Conservation (phyloP, 345 rosid species). For the Populus tremula region DNA sequence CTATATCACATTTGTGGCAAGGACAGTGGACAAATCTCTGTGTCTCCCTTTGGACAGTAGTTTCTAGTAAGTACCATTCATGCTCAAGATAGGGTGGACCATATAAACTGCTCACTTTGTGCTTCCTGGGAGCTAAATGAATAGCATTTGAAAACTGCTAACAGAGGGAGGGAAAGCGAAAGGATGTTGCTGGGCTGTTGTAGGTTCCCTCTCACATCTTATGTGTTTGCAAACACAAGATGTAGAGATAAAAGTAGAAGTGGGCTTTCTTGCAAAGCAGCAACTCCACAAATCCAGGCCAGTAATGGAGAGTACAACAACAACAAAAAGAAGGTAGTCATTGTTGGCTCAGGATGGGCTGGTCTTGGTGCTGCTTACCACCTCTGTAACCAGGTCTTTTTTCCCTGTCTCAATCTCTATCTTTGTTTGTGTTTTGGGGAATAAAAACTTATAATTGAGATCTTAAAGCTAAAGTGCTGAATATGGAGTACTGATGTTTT, state of each 20-base stretch:
- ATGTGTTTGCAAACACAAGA: background rate
- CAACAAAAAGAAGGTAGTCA: conserved; percentile 37
- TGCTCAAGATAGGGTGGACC: too few relatives aligned
- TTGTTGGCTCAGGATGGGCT: conserved; percentile 69
- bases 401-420: too few relatives aligned
- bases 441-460: background rate
- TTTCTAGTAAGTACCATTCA: too few relatives aligned
- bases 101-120: too few relatives aligned
- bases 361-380: conserved; percentile 66
- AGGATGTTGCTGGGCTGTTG: conserved; percentile 29
- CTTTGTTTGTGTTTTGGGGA: background rate
- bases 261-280: conserved; percentile 28
- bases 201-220: conserved; percentile 16
- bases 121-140: background rate
- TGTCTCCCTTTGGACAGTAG: too few relatives aligned
- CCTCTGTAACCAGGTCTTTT: conserved; percentile 46
- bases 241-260: background rate
- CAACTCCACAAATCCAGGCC: conserved; percentile 10
- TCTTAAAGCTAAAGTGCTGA: background rate
- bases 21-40: too few relatives aligned
- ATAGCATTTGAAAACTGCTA: background rate
- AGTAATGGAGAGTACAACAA: conserved; percentile 11
- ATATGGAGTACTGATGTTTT: background rate
- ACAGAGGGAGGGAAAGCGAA: background rate
- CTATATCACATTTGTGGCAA: too few relatives aligned